Evolutionary conservation across 306 rosid genomes (phyloP).

Genomic region (Sesbania bispinosa): DNA sequence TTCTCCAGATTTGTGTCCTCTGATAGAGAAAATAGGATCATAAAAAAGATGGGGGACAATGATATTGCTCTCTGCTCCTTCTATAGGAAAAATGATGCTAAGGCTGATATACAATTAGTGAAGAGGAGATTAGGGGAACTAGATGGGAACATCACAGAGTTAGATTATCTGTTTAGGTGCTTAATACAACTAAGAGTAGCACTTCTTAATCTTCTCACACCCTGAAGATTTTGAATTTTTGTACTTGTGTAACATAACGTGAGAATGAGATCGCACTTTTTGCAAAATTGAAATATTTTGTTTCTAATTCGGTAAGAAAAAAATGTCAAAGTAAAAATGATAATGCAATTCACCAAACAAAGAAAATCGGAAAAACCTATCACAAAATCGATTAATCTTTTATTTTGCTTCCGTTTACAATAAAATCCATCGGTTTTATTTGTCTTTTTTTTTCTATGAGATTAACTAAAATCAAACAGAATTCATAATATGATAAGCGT

Average conservation of each 20-base stretch:
- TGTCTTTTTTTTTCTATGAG: too few species aligned
- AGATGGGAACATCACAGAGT: conserved; percentile 18
- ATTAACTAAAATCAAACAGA: too few species aligned
- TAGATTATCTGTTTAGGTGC: conserved; percentile 39
- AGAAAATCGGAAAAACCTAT: too few species aligned
- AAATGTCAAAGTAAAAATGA: background rate
- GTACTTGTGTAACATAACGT: background rate
- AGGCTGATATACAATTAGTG: conserved; percentile 1
- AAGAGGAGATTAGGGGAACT: conserved; percentile 26
- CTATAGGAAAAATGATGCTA: background rate
- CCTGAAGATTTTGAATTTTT: background rate
- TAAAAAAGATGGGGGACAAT: conserved; percentile 20
- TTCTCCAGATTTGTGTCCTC: conserved; percentile 17
- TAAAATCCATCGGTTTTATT: too few species aligned
- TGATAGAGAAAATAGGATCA: conserved; percentile 10
- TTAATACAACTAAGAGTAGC: conserved; percentile 39
- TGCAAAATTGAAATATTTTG: background rate
- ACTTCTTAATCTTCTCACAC: conserved; percentile 38
- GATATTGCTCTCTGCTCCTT: conserved; percentile 28
- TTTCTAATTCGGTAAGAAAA: background rate
- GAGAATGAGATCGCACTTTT: background rate
- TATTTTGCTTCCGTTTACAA: too few species aligned
- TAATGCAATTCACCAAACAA: background rate
- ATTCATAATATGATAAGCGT: too few species aligned
- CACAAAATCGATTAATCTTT: too few species aligned